Evolutionary conservation across 306 rosid genomes (phyloP).

Genomic region (Adenanthera pavonina): DNA sequence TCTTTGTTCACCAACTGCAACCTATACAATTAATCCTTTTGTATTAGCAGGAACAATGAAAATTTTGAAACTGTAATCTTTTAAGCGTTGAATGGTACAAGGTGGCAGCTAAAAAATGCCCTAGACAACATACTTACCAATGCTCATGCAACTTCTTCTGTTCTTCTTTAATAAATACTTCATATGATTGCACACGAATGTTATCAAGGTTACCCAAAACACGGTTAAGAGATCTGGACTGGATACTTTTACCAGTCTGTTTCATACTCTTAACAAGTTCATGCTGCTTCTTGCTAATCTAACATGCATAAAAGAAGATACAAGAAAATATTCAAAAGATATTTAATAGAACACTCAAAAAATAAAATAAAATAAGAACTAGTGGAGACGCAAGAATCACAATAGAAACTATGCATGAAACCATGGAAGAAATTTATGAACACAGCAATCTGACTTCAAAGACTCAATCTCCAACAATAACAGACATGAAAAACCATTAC

Average conservation of each 20-base stretch:
- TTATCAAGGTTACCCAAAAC: slow-evolving; percentile 79
- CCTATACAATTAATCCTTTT: slow-evolving; percentile 57
- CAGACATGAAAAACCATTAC: neutral
- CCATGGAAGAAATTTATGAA: neutral
- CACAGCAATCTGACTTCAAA: neutral
- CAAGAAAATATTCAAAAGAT: slow-evolving; percentile 38
- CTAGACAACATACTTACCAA: slow-evolving; percentile 70
- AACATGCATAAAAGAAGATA: slow-evolving; percentile 47
- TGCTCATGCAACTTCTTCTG: slow-evolving; percentile 83
- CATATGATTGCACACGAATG: slow-evolving; percentile 82
- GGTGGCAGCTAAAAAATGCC: slow-evolving; percentile 16
- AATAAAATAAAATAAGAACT: neutral
- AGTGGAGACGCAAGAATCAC: neutral
- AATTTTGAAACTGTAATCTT: slow-evolving; percentile 17
- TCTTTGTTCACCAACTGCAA: slow-evolving; percentile 70
- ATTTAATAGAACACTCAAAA: neutral
- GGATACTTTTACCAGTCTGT: slow-evolving; percentile 80
- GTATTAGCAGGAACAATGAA: slow-evolving; percentile 26
- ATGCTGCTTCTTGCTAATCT: slow-evolving; percentile 92
- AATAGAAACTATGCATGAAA: neutral
- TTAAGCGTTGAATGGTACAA: neutral
- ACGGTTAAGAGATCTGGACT: slow-evolving; percentile 77
- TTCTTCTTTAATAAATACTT: slow-evolving; percentile 83
- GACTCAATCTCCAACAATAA: slow-evolving; percentile 14
- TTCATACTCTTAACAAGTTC: slow-evolving; percentile 92